A percentile compares a stretch with the other conserved stretches of the same genome.
Evolutionary conservation across 2,329 filamentous ascomycete genomes (phyloP).

Genomic region (Colletotrichum destructivum): DNA sequence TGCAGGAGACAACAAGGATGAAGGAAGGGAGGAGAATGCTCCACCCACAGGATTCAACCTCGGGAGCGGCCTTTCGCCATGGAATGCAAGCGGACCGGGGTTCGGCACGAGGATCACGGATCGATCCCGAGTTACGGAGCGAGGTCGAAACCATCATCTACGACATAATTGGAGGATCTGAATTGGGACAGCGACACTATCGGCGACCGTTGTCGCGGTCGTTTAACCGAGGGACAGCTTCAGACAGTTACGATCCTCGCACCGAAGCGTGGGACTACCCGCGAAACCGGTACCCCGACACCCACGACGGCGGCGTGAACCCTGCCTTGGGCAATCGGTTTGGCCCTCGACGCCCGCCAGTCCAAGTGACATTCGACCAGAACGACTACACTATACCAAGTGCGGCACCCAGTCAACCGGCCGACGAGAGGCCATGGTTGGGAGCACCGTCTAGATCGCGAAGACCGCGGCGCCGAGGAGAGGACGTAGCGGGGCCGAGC

Average conservation of each 20-base stretch:
- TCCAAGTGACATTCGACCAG: not conserved
- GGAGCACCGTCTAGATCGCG: not conserved
- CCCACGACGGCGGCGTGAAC: not conserved
- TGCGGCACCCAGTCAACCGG: not conserved
- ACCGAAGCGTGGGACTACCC: too few species aligned
- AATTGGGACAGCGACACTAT: not conserved
- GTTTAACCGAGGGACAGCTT: not conserved
- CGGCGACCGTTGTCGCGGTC: not conserved
- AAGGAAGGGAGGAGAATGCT: not conserved
- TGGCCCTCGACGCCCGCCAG: not conserved
- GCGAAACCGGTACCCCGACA: not conserved
- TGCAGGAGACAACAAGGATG: not conserved
- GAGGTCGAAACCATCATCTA: not conserved
- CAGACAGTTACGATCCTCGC: not conserved
- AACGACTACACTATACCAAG: not conserved
- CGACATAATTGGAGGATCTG: not conserved
- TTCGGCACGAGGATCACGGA: not conserved
- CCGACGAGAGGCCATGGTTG: not conserved
- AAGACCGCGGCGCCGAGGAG: not conserved
- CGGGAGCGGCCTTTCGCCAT: not conserved
- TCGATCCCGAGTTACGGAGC: not conserved
- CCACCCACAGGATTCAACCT: not conserved
- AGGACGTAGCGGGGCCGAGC: not conserved
- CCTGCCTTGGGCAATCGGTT: not conserved
- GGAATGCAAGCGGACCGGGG: not conserved